Percentiles rank a stretch among this genome's conserved stretches.
Evolutionary conservation across 2,329 filamentous ascomycete genomes (phyloP).

Genomic region (Drechslerella dactyloides): DNA sequence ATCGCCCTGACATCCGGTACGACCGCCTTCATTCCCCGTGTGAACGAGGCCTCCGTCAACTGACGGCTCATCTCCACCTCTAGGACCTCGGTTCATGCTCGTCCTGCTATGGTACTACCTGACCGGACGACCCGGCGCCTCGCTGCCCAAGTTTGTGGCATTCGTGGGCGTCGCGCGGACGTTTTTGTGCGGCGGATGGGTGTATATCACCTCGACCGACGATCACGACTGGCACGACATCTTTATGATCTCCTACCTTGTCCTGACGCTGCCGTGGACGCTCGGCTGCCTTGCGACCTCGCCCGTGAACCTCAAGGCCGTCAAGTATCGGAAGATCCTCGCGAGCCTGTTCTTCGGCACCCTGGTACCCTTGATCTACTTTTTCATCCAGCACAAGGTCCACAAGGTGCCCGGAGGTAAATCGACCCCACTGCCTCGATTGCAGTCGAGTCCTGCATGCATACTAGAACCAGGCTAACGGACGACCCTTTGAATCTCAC

Average conservation of each 20-base stretch:
- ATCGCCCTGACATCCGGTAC: slow-evolving; percentile 92
- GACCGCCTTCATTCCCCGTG: slow-evolving; percentile 3
- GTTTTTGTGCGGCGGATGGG: slow-evolving; percentile 95
- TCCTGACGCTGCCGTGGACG: slow-evolving; percentile 95
- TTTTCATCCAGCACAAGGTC: slow-evolving; percentile 98
- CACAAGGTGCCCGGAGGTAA: slow-evolving; percentile 89
- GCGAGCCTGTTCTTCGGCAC: slow-evolving; percentile 87
- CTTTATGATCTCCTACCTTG: slow-evolving; percentile 97
- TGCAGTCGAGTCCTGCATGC: not conserved
- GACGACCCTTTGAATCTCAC: no score
- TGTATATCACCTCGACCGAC: slow-evolving; percentile 96
- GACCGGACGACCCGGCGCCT: slow-evolving; percentile 75
- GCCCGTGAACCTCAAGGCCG: slow-evolving; percentile 78
- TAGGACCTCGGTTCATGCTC: slow-evolving; percentile 86
- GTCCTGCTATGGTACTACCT: slow-evolving; percentile 92
- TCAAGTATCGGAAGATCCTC: slow-evolving; percentile 87
- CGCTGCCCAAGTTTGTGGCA: slow-evolving; percentile 80
- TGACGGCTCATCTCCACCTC: slow-evolving; percentile 16
- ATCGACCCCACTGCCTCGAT: not conserved
- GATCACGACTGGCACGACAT: slow-evolving; percentile 99
- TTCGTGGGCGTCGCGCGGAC: slow-evolving; percentile 84
- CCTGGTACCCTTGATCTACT: slow-evolving; percentile 88
- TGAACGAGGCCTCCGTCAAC: slow-evolving; percentile 6
- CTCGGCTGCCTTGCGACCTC: slow-evolving; percentile 86
- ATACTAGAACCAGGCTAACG: slow-evolving; percentile 27